A percentile compares a stretch with the other conserved stretches of the same genome.
Conservation (phyloP, 495 filamentous ascomycete species). For the Annulohypoxylon maeteangense region DNA sequence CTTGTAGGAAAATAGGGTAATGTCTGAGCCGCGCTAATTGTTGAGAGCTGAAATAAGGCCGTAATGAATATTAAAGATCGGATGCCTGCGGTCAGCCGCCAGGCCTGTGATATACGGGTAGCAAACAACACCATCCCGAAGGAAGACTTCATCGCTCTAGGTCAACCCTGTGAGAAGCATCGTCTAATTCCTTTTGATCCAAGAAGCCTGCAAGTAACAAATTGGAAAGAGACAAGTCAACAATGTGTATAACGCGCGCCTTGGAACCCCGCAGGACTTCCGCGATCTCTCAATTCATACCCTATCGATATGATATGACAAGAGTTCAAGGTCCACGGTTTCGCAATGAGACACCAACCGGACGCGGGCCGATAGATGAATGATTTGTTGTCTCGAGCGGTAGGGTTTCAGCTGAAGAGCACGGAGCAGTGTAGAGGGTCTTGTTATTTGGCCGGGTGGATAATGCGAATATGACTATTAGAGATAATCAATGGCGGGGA, state of each 20-base stretch:
- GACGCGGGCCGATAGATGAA: slow-evolving; percentile 25
- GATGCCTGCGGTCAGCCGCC: slow-evolving; percentile 38
- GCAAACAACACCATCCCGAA: slow-evolving; percentile 44
- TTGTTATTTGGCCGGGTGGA: slow-evolving; percentile 30
- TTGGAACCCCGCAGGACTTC: slow-evolving; percentile 27
- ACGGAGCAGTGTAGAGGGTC: slow-evolving; percentile 38
- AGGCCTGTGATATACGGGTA: slow-evolving; percentile 33
- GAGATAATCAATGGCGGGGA: slow-evolving; percentile 25
- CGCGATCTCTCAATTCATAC: slow-evolving; percentile 22
- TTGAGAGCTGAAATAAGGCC: slow-evolving; percentile 29
- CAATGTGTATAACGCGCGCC: slow-evolving; percentile 12
- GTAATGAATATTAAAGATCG: slow-evolving; percentile 36
- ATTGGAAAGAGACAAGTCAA: slow-evolving; percentile 23
- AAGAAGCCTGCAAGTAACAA: slow-evolving; percentile 11
- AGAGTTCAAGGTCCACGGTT: slow-evolving; percentile 13
- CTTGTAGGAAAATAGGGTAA: slow-evolving; percentile 81
- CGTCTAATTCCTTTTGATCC: slow-evolving; percentile 19
- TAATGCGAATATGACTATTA: slow-evolving; percentile 8
- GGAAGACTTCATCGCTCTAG: slow-evolving; percentile 43
- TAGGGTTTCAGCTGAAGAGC: slow-evolving; percentile 27
- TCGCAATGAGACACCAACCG: slow-evolving; percentile 24
- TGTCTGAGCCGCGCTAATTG: slow-evolving; percentile 46
- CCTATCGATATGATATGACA: slow-evolving; percentile 9
- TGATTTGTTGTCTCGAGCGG: slow-evolving; percentile 38
- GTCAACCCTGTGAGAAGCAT: slow-evolving; percentile 43